phyloP scores from a whole-genome alignment of 768 basidiomycete genomes.

The Sarcodon sp. region DNA sequence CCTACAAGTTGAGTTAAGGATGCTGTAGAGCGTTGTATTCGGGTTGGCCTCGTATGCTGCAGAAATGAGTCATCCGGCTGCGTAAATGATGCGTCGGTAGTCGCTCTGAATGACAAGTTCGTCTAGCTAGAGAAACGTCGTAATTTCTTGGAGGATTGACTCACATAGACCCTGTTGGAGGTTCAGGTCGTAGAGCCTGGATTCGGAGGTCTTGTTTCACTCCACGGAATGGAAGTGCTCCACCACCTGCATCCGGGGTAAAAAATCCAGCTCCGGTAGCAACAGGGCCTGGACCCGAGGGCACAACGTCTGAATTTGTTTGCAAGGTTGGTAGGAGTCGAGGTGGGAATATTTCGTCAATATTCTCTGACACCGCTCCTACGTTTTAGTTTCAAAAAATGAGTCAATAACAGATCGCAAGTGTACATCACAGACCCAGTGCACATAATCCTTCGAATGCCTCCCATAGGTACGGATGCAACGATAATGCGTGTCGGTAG shows the following conservation, averaged over 20 bases:
- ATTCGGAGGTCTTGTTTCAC: constrained; percentile 42
- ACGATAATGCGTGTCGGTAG: constrained; percentile 56
- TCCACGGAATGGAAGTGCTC: constrained; percentile 41
- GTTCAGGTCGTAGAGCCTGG: constrained; percentile 47
- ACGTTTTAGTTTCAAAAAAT: constrained; percentile 6
- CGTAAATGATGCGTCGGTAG: constrained; percentile 42
- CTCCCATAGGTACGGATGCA: constrained; percentile 83
- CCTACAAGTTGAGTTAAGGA: constrained; percentile 29
- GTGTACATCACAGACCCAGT: constrained; percentile 39
- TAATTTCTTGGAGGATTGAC: constrained; percentile 9
- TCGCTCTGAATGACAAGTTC: constrained; percentile 26
- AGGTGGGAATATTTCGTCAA: constrained; percentile 63
- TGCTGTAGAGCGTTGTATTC: constrained; percentile 17
- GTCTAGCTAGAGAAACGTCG: background rate
- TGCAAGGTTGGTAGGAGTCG: constrained; percentile 44
- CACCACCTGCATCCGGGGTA: constrained; percentile 52
- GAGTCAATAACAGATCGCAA: constrained; percentile 4
- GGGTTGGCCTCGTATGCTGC: constrained; percentile 26
- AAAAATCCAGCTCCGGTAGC: constrained; percentile 66
- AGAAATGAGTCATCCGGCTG: constrained; percentile 47
- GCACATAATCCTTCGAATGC: constrained; percentile 82
- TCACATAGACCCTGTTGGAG: constrained; percentile 39
- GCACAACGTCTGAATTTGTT: constrained; percentile 36
- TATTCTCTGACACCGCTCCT: constrained; percentile 53
- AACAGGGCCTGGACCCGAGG: constrained; percentile 29